A percentile compares a stretch with the other conserved stretches of the same genome.
Evolutionary conservation across 140 eudicot species (phyloP).

Genomic region (Flaveria floridana): DNA sequence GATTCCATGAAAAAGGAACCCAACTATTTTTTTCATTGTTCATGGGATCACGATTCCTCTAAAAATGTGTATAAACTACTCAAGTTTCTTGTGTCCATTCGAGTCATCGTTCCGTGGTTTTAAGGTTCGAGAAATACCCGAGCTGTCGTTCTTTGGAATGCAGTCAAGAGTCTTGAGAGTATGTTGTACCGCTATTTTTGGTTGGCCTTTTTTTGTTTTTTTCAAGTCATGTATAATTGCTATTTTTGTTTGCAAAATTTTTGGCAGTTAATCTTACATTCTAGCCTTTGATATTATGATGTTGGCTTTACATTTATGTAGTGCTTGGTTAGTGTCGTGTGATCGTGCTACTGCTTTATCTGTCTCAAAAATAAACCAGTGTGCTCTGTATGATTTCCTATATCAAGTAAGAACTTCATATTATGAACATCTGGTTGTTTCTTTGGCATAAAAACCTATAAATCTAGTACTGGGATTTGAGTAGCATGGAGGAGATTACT

Average conservation of each 20-base stretch:
- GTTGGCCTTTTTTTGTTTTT: conserved; percentile 10
- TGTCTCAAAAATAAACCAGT: not conserved
- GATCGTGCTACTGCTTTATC: not conserved
- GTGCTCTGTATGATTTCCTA: too few relatives aligned
- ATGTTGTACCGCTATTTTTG: conserved; percentile 33
- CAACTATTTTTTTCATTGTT: conserved; percentile 19
- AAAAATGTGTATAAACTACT: conserved; percentile 48
- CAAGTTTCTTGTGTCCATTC: conserved; percentile 25
- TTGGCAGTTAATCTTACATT: conserved; percentile 15
- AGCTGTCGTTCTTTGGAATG: not conserved
- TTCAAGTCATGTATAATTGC: conserved; percentile 28
- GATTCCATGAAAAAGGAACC: conserved; percentile 20
- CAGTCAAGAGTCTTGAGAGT: conserved; percentile 32
- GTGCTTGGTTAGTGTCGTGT: not conserved
- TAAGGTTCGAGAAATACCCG: conserved; percentile 22
- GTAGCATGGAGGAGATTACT: too few relatives aligned
- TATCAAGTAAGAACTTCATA: too few relatives aligned
- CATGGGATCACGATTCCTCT: conserved; percentile 30
- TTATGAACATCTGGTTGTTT: too few relatives aligned
- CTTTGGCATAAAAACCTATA: too few relatives aligned
- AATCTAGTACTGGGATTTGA: too few relatives aligned
- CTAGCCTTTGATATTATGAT: not conserved
- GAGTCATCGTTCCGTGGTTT: conserved; percentile 14
- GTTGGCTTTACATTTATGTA: not conserved
- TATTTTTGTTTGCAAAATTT: conserved; percentile 32